Evolutionary conservation across 164 flowering plant genomes (phyloP).

Genomic region (Umbellularia californica): DNA sequence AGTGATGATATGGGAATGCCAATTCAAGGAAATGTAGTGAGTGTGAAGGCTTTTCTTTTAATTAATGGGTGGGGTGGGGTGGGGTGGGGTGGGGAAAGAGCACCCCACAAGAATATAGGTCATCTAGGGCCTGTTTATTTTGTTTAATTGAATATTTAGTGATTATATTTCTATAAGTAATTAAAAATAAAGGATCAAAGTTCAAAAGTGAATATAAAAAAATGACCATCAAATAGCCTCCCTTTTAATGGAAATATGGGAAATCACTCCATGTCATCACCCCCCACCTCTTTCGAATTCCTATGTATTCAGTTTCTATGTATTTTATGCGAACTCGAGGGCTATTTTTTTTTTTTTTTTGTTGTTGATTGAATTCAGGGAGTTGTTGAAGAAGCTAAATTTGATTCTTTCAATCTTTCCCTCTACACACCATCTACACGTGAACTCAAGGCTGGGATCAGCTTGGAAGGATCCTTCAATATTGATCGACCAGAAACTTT

Average conservation of each 20-base stretch:
- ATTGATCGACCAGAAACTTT: conserved; percentile 24
- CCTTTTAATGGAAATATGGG: too few relatives aligned
- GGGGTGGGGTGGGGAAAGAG: neutral
- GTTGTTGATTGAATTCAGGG: conserved; percentile 22
- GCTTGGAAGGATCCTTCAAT: conserved; percentile 42
- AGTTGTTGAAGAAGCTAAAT: conserved; percentile 35
- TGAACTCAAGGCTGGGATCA: conserved; percentile 28
- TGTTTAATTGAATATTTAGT: neutral
- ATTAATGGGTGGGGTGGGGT: too few relatives aligned
- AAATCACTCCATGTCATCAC: too few relatives aligned
- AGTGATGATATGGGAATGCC: too few relatives aligned
- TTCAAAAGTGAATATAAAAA: neutral
- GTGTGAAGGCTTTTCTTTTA: too few relatives aligned
- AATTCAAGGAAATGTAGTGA: too few relatives aligned
- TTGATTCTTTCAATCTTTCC: conserved; percentile 45
- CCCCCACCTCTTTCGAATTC: neutral
- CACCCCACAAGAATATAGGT: neutral
- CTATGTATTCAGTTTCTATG: neutral
- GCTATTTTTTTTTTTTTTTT: neutral
- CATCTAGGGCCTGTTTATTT: neutral
- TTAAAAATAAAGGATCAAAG: neutral
- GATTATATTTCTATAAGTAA: neutral
- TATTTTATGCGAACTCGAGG: neutral
- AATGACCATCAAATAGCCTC: neutral
- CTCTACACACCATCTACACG: conserved; percentile 40